These are phyloP conservation scores for Leishmania guyanensis DNA, from an alignment of 208 protist genomes.

Conservation along the genomic window DNA sequence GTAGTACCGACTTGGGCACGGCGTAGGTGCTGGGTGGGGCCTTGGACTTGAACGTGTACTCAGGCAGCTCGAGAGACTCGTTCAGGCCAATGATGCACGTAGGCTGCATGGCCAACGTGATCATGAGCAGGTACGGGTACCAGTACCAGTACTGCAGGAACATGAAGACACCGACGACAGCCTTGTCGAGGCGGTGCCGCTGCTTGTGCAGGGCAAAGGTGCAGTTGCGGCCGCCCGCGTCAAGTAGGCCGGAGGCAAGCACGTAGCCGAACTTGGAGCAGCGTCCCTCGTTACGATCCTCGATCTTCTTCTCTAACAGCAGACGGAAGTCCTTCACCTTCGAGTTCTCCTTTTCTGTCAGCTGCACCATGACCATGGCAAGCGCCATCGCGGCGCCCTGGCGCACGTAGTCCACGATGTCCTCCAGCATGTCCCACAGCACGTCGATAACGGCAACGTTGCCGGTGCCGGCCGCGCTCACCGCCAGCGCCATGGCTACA, in stretches of 20 bases:
- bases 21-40: slow-evolving; percentile 94
- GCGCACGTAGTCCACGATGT: slow-evolving; percentile 97
- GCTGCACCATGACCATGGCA: slow-evolving; percentile 97
- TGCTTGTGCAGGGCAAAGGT: slow-evolving; percentile 95
- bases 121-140: slow-evolving; percentile 98
- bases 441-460: slow-evolving; percentile 93
- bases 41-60: slow-evolving; percentile 93
- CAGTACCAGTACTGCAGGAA: slow-evolving; percentile 99
- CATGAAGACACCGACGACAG: slow-evolving; percentile 97
- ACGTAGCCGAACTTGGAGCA: slow-evolving; percentile 98
- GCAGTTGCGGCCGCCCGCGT: slow-evolving; percentile 97
- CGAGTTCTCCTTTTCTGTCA: slow-evolving; percentile 86
- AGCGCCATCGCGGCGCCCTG: slow-evolving; percentile 97
- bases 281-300: slow-evolving; percentile 94
- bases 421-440: slow-evolving; percentile 94
- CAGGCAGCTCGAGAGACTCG: slow-evolving; percentile 95
- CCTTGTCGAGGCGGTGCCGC: slow-evolving; percentile 94
- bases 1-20: slow-evolving; percentile 77
- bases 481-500: slow-evolving; percentile 97
- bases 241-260: slow-evolving; percentile 96
- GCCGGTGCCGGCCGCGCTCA: slow-evolving; percentile 97
- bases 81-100: slow-evolving; percentile 98
- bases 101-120: slow-evolving; percentile 96
- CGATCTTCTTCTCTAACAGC: slow-evolving; percentile 66
- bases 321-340: slow-evolving; percentile 90